Conservation (phyloP, 345 rosid species). For the Eutrema japonicum region DNA sequence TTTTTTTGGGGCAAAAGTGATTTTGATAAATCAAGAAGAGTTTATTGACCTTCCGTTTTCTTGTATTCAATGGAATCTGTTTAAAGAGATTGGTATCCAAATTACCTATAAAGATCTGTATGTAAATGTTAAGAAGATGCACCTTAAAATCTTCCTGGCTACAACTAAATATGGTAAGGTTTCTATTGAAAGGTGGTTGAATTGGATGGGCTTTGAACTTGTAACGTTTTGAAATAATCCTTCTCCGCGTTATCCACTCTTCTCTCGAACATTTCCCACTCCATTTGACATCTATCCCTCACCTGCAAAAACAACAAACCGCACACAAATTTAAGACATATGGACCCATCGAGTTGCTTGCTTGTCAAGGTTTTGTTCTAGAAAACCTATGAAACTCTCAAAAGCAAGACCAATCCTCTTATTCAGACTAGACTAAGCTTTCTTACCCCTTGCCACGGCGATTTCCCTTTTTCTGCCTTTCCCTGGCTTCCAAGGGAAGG, state of each 20-base stretch:
- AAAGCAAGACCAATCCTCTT: not conserved
- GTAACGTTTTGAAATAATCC: slow-evolving; percentile 48
- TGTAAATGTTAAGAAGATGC: slow-evolving; percentile 21
- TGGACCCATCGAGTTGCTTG: slow-evolving; percentile 14
- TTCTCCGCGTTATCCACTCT: slow-evolving; percentile 72
- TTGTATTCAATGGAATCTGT: not conserved
- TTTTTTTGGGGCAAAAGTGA: not conserved
- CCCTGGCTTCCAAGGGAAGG: slow-evolving; percentile 92
- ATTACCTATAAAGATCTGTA: not conserved
- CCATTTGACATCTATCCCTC: slow-evolving; percentile 67
- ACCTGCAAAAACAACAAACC: slow-evolving; percentile 53
- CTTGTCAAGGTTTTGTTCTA: not conserved
- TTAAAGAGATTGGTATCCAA: not conserved
- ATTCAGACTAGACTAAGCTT: not conserved
- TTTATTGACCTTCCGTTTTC: not conserved
- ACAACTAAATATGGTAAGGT: slow-evolving; percentile 19
- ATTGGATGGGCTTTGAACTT: slow-evolving; percentile 33
- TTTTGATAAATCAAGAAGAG: not conserved
- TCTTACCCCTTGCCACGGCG: slow-evolving; percentile 88
- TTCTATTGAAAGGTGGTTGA: slow-evolving; percentile 40
- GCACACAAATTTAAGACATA: slow-evolving; percentile 2
- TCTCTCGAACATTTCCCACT: slow-evolving; percentile 75
- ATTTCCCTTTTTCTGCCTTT: slow-evolving; percentile 54
- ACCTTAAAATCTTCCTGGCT: slow-evolving; percentile 5
- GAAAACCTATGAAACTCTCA: not conserved